phyloP scores from a whole-genome alignment of 2,329 filamentous ascomycete genomes.

The Aspergillus pseudonomiae region DNA sequence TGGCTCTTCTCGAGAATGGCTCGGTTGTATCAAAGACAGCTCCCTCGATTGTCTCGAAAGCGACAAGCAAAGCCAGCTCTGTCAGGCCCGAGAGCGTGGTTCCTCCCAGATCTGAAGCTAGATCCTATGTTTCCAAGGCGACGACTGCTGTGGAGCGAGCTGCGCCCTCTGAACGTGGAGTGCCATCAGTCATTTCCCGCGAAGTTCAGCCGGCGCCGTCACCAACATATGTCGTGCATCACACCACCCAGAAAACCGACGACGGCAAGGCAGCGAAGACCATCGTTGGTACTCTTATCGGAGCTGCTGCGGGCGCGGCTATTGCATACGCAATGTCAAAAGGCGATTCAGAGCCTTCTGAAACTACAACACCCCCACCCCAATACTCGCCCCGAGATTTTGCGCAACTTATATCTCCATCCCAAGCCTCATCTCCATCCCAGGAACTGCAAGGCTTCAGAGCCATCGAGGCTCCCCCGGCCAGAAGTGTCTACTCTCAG shows the following conservation, averaged over 20 bases:
- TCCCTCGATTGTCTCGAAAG: constrained; percentile 28
- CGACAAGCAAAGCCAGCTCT: constrained; percentile 30
- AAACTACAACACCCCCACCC: constrained; percentile 26
- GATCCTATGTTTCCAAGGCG: constrained; percentile 33
- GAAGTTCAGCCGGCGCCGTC: constrained; percentile 25
- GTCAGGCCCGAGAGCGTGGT: constrained; percentile 35
- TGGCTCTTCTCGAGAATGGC: constrained; percentile 41
- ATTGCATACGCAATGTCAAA: constrained; percentile 75
- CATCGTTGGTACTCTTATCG: constrained; percentile 75
- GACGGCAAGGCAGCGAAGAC: constrained; percentile 58
- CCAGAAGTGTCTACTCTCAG: constrained; percentile 31
- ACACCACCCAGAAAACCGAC: constrained; percentile 33
- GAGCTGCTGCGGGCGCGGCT: constrained; percentile 76
- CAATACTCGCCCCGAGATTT: constrained; percentile 30
- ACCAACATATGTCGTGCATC: constrained; percentile 27
- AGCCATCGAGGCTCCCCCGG: constrained; percentile 37
- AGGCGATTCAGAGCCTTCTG: constrained; percentile 49
- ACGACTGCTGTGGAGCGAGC: constrained; percentile 27
- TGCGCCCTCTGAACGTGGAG: constrained; percentile 19
- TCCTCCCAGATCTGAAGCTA: constrained; percentile 32
- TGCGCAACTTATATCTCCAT: constrained; percentile 27
- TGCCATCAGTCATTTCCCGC: constrained; percentile 24
- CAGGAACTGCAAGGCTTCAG: constrained; percentile 31
- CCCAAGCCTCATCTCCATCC: constrained; percentile 26
- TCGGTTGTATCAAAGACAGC: constrained; percentile 32